Base-by-base conservation (phyloP, 2,329 filamentous ascomycete species). In the Claviceps pazoutovae region DNA sequence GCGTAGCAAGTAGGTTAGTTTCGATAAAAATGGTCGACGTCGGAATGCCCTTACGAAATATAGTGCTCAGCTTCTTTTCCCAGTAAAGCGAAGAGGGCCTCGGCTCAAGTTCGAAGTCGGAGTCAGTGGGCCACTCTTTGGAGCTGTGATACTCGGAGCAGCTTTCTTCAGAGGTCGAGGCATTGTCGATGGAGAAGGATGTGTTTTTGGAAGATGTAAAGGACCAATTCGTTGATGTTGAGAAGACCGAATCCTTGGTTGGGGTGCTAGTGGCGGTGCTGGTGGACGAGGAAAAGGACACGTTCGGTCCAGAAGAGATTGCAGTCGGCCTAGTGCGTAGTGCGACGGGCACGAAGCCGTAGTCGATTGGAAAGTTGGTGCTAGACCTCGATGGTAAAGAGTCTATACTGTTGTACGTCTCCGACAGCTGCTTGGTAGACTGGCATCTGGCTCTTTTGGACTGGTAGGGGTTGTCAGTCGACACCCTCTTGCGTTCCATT, bases 21-120 rank as follows among this genome's bases (percentile, higher is more conserved):
- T 37, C 6, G 17, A 51, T 17, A 16, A 19, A 11, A 37, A 11
- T n/a, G 23, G 21, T 34, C 30, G 48, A 30, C 13, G 8, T 23
- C 19, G n/a, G 26, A 14, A 47, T 9, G 17, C 5, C 66, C 69
- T 58, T 60, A 72, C 69, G 70, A 64, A 71, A 74, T 2, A 72
- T 62, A 9, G 61, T 53, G 4, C 58, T 50, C 4, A 73, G 55
- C 0, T 65, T 64, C 2, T 63, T 55, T n/a, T 57, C 45, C 4
- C 67, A 48, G 0, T 41, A 9, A 13, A 49, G 26, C 7, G 21
- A 17, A 11, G 11, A 7, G 9, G 17, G 23, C 14, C 13, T 19
- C 14, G 19, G 19, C 16, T 19, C 36, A 7, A 13, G 16, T 26
- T 52, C 53, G 2, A 21, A 30, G 16, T 54, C 53, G 2, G 53